phyloP scores from a whole-genome alignment of 352 stramenopile species.

The Globisporangium carolinianum region DNA sequence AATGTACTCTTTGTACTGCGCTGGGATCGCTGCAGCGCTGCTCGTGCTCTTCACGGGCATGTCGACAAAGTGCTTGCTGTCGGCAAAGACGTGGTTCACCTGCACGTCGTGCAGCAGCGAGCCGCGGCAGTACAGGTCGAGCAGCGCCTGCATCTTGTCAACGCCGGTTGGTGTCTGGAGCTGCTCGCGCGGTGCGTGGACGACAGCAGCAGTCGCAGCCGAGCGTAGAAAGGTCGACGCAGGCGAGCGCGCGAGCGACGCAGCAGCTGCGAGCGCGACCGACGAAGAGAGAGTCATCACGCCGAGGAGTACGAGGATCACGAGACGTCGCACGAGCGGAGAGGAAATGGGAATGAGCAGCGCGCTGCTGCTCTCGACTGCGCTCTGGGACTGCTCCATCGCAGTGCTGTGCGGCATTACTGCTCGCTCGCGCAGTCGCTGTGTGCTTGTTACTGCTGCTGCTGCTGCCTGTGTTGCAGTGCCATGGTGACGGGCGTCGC shows the following conservation, averaged over 20 bases:
- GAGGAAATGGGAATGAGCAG: constrained; percentile 4
- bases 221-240: constrained; percentile 2
- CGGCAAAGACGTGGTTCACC: constrained; percentile 49
- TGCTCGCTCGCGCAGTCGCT: background rate
- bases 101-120: constrained; percentile 63
- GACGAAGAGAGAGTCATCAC: constrained; percentile 5
- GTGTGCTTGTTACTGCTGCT: background rate
- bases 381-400: no score
- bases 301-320: constrained; percentile 1
- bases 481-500: background rate
- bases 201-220: background rate
- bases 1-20: constrained; percentile 23
- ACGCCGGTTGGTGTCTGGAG: background rate
- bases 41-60: constrained; percentile 64
- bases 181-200: no score
- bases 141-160: constrained; percentile 3
- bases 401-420: no score
- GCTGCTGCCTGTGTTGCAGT: background rate
- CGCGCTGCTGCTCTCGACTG: background rate
- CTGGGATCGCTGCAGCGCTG: constrained; percentile 22
- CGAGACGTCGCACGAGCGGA: constrained; percentile 3
- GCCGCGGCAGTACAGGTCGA: constrained; percentile 40
- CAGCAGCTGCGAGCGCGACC: constrained; percentile 2
- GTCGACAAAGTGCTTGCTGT: constrained; percentile 89
- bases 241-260: constrained; percentile 4